These are phyloP conservation scores for Huntiella bhutanensis DNA, from an alignment of 2,329 filamentous ascomycete genomes.

Conservation along the genomic window DNA sequence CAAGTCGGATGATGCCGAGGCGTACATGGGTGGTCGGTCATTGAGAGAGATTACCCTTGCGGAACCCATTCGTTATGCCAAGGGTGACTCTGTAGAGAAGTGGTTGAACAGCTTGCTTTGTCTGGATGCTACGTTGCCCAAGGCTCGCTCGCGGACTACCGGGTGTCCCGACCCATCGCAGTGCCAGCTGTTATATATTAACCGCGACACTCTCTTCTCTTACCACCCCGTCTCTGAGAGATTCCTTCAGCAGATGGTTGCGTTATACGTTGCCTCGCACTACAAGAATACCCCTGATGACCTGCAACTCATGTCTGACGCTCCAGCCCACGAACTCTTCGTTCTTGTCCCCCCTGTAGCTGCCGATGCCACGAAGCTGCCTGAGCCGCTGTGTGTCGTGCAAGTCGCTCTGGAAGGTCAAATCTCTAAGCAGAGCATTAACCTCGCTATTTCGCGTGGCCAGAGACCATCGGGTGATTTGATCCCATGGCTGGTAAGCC, in stretches of 20 bases:
- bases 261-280: slow-evolving; percentile 86
- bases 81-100: slow-evolving; percentile 79
- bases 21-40: slow-evolving; percentile 49
- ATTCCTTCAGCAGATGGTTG: slow-evolving; percentile 96
- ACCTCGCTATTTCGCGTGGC: slow-evolving; percentile 75
- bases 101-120: slow-evolving; percentile 93
- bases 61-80: slow-evolving; percentile 86
- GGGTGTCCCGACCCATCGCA: slow-evolving; percentile 79
- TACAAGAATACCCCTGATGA: slow-evolving; percentile 98
- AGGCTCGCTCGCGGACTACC: slow-evolving; percentile 48
- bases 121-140: slow-evolving; percentile 76
- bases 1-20: slow-evolving; percentile 38
- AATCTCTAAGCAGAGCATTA: slow-evolving; percentile 81
- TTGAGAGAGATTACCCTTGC: slow-evolving; percentile 81
- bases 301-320: slow-evolving; percentile 95
- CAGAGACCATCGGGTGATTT: slow-evolving; percentile 79
- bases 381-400: slow-evolving; percentile 85
- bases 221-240: slow-evolving; percentile 95
- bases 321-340: slow-evolving; percentile 88
- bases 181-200: slow-evolving; percentile 84
- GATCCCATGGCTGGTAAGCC: slow-evolving; percentile 92
- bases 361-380: slow-evolving; percentile 58
- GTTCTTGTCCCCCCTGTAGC: slow-evolving; percentile 76
- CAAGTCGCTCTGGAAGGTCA: slow-evolving; percentile 88
- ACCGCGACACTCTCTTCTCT: slow-evolving; percentile 92